A percentile compares a stretch with the other conserved stretches of the same genome.
Evolutionary conservation across 225 moss, liverwort and hornwort genomes (phyloP).

Genomic region (Polytrichum formosum): DNA sequence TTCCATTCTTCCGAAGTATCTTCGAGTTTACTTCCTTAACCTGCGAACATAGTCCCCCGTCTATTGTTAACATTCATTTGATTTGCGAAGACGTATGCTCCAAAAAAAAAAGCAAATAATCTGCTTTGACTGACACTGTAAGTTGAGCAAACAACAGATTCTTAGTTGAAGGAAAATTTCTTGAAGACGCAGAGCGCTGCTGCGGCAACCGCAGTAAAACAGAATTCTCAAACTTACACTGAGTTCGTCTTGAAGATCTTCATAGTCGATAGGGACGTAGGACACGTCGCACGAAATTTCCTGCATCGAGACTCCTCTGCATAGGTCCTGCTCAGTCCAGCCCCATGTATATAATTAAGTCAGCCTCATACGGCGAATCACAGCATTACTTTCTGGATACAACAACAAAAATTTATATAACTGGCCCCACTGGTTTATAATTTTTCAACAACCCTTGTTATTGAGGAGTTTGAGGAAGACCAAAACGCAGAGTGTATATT

Average conservation of each 20-base stretch:
- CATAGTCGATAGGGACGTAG: constrained; percentile 53
- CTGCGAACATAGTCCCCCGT: constrained; percentile 14
- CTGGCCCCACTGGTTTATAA: too few species aligned
- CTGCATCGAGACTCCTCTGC: constrained; percentile 57
- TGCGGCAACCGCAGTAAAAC: too few species aligned
- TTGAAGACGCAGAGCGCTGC: not conserved
- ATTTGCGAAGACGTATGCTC: not conserved
- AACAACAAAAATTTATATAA: too few species aligned
- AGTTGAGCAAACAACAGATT: not conserved
- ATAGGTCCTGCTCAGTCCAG: constrained; percentile 32
- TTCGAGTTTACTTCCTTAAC: constrained; percentile 17
- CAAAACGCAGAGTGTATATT: too few species aligned
- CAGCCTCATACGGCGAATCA: too few species aligned
- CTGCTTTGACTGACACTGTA: too few species aligned
- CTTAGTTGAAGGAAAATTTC: not conserved
- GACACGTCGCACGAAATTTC: constrained; percentile 49
- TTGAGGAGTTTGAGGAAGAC: too few species aligned
- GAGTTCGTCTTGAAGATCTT: constrained; percentile 14
- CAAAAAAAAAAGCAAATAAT: not conserved
- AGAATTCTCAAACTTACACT: constrained; percentile 15
- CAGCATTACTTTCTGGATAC: too few species aligned
- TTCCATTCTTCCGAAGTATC: constrained; percentile 17
- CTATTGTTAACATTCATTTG: not conserved
- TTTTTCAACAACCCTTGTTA: too few species aligned
- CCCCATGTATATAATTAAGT: too few species aligned